phyloP scores from a whole-genome alignment of 257 asterid species.

The Ehretia macrophylla region DNA sequence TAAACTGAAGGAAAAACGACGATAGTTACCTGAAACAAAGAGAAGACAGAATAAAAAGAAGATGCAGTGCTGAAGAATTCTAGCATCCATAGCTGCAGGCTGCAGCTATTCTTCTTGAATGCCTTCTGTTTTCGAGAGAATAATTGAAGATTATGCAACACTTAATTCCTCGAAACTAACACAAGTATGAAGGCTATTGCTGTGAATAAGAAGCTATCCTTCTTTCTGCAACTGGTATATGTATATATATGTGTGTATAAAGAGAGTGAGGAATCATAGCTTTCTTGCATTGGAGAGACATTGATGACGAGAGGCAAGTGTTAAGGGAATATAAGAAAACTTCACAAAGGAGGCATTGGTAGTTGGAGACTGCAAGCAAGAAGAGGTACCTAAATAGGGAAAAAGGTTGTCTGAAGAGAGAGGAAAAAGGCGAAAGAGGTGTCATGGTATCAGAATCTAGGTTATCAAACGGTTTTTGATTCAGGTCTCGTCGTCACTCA shows the following conservation, averaged over 20 bases:
- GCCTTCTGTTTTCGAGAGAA: not conserved
- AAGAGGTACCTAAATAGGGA: constrained; percentile 46
- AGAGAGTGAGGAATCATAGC: constrained; percentile 61
- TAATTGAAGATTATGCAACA: not conserved
- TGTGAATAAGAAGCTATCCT: constrained; percentile 17
- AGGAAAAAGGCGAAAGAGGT: constrained; percentile 30
- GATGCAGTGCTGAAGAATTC: constrained; percentile 20
- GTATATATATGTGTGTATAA: constrained; percentile 23
- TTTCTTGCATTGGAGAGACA: constrained; percentile 69
- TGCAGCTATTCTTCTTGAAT: constrained; percentile 1
- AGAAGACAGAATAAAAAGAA: constrained; percentile 41
- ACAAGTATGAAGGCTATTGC: not conserved
- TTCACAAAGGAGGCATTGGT: constrained; percentile 66
- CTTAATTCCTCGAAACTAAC: too few species aligned
- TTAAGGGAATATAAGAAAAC: constrained; percentile 78
- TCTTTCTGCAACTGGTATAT: constrained; percentile 29
- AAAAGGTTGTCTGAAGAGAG: constrained; percentile 32
- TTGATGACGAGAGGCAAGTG: constrained; percentile 38
- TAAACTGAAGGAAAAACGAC: not conserved
- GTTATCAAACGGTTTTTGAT: too few species aligned
- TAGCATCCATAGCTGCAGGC: constrained; percentile 27
- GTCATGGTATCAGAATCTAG: constrained; percentile 25
- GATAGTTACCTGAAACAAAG: constrained; percentile 49
- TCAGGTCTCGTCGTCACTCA: too few species aligned
- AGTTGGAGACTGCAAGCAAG: constrained; percentile 67